Evolutionary conservation across 345 rosid genomes (phyloP), one percentile per base, ranked within the genome.

Genomic region (Eucalyptus camaldulensis): DNA sequence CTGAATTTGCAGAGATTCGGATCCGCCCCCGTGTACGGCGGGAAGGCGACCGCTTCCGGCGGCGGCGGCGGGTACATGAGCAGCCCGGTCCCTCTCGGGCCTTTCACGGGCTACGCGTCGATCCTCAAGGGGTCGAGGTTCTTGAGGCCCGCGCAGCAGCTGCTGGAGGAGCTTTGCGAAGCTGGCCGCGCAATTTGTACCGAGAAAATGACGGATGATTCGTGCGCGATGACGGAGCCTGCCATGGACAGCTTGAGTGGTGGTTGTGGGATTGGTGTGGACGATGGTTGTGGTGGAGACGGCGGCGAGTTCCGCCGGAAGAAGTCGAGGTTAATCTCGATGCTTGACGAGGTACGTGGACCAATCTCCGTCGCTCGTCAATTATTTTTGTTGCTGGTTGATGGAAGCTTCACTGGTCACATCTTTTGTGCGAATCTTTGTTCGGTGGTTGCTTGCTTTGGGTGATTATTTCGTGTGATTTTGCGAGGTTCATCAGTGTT

Each of bases 341-440:
- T 97, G 98, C 96, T 97, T 10, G 98, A 97, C 69, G 99, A 97
- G 99, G 99, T 97, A 92, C 72, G 44, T 87, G 69, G 56, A 47
- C 60, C 22, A 72, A 58, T 29, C 15, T 24, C 80, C 13, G n/a
- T 33, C 53, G 6, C 56, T 83, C 31, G 5, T 24, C 50, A 13
- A 29, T 27, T 65, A 53, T 19, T 58, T 87, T 87, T 15, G 44
- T 53, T n/a, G 56, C 5, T n/a, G 53, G 24, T 56, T 24, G 29
- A 31, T 33, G 43, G 14, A 50, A 31, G 49, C 44, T 54, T 51
- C 40, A 40, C 43, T 33, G 45, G 27, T 33, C 67, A 31, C 76
- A 5, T 65, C 19, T 65, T 65, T 15, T n/a, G 76, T 49, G 19
- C 33, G 50, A 49, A 49, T 85, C 33, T 85, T 45, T 89, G 90